Base-by-base conservation (phyloP, 1,284 basidiomycete genomes). In the Rhodotorula sp. region DNA sequence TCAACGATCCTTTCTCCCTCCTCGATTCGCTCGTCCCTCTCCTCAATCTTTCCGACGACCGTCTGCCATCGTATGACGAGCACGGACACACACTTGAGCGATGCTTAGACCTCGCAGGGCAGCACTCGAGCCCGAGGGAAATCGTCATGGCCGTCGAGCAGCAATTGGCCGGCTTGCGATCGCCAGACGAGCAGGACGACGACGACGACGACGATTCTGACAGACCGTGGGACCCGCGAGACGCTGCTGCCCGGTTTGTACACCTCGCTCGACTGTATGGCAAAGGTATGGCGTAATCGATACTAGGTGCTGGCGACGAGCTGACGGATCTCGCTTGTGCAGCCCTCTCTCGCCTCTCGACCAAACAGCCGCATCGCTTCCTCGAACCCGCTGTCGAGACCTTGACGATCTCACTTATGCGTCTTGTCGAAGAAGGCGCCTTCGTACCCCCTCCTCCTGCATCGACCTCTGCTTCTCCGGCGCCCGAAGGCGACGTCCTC, bases 1-100 rank as follows among this genome's bases (percentile, higher is more conserved):
- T 67, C 54, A 19, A 25, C 48, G 66, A 72, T 42, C 62, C 70
- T 2, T 72, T 72, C 46, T 44, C 60, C 4, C 63, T 65, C 44
- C 45, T 72, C 59, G 41, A 56, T n/a, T 60, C 49, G 41, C 63
- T 72, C 46, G 14, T 58, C 21, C 70, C 70, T 16, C 44, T 59
- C 25, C 34, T 68, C 34, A 34, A 2, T 34, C 34, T 34, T 45
- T 44, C 62, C 8, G 27, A 57, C 55, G 16, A 50, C n/a, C 4
- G n/a, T 57, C 3, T 7, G 4, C 27, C 21, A 27, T 2, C n/a
- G 14, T 25, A 19, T 8, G n/a, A 4, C 23, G 21, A 19, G 25
- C 49, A 3, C 19, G 8, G 8, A 44, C 59, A 12, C 27, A 27
- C 12, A 9, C 23, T 23, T n/a, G 5, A 23, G 44, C 7, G 13